Base-by-base conservation (phyloP, 305 asterid genomes). In the Fraxinus floribunda region DNA sequence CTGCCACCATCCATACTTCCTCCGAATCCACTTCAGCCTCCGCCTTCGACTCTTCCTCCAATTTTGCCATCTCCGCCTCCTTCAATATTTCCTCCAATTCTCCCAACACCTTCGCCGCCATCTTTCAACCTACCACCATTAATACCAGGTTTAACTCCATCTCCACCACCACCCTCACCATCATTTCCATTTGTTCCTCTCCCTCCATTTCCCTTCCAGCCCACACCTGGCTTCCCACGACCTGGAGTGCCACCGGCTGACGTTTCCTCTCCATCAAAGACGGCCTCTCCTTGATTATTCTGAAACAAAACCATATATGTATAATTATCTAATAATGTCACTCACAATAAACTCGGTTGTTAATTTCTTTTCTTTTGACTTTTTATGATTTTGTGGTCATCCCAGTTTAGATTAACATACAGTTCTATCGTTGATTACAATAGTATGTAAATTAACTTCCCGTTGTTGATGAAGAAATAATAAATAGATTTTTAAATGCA, bases 121-220 rank as follows among this genome's bases (percentile, higher is more conserved):
- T 13, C 85, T 24, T 84, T 84, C 76, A 24, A 20, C 0, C 62
- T 88, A 55, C 94, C 93, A 0, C 92, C 94, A 18, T 57, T 70
- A 3, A 2, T 92, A 30, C 96, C 98, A 8, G 92, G 94, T 7
- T 10, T 87, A 32, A 79, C 82, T 76, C 90, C 95, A 1, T 81
- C 94, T n/a, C 90, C 91, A 0, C 83, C 92, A 16, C 90, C 91
- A 5, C 91, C 91, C 36, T 8, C 92, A 24, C 90, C 92, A 2
- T 7, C 35, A 57, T 76, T 89, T 9, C 92, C 91, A 0, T 66
- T 26, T 66, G 39, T 85, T 41, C 93, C 86, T n/a, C n/a, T 91
- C 77, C 94, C 94, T 44, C 90, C 93, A 0, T 87, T 93, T 49
- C 97, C 98, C 10, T 90, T 92, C 87, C 95, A 79, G 84, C 97